These are phyloP conservation scores for Grammothele lineata DNA, from an alignment of 768 basidiomycete species.

Conservation along the genomic window DNA sequence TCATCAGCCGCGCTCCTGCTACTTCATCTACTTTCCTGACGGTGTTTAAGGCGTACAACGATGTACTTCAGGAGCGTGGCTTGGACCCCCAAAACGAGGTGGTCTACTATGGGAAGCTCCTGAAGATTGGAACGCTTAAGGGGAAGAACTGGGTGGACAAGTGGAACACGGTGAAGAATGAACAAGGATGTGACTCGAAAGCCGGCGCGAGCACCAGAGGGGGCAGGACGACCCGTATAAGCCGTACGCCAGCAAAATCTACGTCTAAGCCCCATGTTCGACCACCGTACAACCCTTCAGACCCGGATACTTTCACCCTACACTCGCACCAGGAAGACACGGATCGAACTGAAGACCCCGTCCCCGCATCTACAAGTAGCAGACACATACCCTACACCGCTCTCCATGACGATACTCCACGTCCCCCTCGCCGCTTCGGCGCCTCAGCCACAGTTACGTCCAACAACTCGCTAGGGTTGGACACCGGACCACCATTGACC, in stretches of 20 bases:
- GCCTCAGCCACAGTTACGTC: constrained; percentile 15
- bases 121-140: constrained; percentile 80
- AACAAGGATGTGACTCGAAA: constrained; percentile 36
- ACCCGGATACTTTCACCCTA: constrained; percentile 35
- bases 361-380: not conserved
- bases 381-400: too few relatives aligned
- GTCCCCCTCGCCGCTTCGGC: constrained; percentile 16
- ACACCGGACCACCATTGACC: constrained; percentile 17
- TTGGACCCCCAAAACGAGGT: constrained; percentile 77
- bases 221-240: constrained; percentile 13
- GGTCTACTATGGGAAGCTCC: constrained; percentile 73
- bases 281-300: not conserved
- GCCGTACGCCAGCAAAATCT: constrained; percentile 18
- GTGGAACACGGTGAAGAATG: constrained; percentile 68
- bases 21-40: constrained; percentile 72
- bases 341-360: constrained; percentile 14
- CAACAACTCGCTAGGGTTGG: constrained; percentile 27
- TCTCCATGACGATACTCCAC: constrained; percentile 16
- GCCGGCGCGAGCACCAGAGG: constrained; percentile 7
- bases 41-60: constrained; percentile 84
- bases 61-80: constrained; percentile 67
- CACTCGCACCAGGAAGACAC: constrained; percentile 40
- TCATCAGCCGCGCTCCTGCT: constrained; percentile 63
- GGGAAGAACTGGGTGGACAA: constrained; percentile 79
- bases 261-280: constrained; percentile 17